A percentile compares a stretch with the other conserved stretches of the same genome.
These are phyloP conservation scores for Globisporangium paddicum DNA, from an alignment of 352 stramenopile genomes.

Conservation along the genomic window DNA sequence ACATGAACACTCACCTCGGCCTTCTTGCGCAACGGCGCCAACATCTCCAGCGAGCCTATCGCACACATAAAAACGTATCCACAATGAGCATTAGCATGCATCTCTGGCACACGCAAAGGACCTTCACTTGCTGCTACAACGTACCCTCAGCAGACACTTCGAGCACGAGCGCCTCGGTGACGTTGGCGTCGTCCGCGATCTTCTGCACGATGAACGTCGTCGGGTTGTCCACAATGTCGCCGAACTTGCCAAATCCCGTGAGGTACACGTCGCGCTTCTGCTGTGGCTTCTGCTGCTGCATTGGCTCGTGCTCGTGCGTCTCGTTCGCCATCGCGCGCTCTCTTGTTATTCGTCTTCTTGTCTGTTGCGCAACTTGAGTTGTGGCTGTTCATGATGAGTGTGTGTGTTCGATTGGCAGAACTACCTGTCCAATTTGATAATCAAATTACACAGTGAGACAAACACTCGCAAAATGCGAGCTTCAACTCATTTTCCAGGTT, in stretches of 20 bases:
- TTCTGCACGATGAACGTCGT: constrained; percentile 56
- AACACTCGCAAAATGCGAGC: background rate
- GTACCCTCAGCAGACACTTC: constrained; percentile 63
- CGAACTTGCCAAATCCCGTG: constrained; percentile 84
- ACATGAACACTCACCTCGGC: constrained; percentile 21
- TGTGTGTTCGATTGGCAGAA: background rate
- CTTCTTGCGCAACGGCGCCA: constrained; percentile 28
- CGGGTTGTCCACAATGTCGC: constrained; percentile 77
- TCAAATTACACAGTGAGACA: background rate
- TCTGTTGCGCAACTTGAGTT: background rate
- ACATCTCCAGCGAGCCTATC: constrained; percentile 29
- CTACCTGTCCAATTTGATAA: background rate
- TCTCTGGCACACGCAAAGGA: no score
- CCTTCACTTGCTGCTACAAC: background rate
- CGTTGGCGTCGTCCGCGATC: constrained; percentile 50
- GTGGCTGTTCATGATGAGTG: background rate
- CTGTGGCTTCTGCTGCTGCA: background rate
- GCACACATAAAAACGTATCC: background rate
- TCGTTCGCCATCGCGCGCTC: constrained; percentile 10
- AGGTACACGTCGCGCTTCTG: constrained; percentile 62
- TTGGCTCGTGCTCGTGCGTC: constrained; percentile 23
- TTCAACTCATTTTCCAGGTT: background rate
- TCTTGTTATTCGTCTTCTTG: background rate
- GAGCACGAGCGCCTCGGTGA: constrained; percentile 63
- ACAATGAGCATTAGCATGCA: background rate